Evolutionary conservation across 768 basidiomycete genomes (phyloP).

Genomic region (Xerocomellus intermedius): DNA sequence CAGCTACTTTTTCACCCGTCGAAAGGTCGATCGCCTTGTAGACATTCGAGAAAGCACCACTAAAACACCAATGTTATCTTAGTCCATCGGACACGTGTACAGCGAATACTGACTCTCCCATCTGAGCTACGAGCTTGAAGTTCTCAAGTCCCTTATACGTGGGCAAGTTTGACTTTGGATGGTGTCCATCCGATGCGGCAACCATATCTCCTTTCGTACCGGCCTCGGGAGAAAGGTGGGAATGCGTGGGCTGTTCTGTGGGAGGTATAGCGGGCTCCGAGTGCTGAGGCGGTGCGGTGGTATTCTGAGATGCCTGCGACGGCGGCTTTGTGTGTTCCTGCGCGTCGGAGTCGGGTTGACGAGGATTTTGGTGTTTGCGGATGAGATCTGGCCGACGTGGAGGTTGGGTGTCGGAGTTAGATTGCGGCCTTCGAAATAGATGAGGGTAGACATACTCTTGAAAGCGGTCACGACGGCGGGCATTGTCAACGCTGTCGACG

Average conservation of each 20-base stretch:
- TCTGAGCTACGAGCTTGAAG: constrained; percentile 75
- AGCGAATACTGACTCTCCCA: constrained; percentile 78
- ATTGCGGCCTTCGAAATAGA: constrained; percentile 6
- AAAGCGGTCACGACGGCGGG: constrained; percentile 82
- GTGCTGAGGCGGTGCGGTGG: constrained; percentile 35
- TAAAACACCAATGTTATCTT: constrained; percentile 32
- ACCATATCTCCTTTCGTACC: constrained; percentile 26
- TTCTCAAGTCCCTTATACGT: constrained; percentile 79
- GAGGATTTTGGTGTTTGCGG: constrained; percentile 68
- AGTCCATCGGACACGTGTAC: constrained; percentile 2
- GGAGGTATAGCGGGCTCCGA: constrained; percentile 37
- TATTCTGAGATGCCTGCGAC: constrained; percentile 21
- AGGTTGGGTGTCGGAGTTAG: constrained; percentile 22
- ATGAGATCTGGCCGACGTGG: constrained; percentile 59
- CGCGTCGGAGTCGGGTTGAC: constrained; percentile 36
- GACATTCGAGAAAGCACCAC: constrained; percentile 98
- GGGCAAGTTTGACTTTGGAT: constrained; percentile 79
- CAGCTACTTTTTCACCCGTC: constrained; percentile 78
- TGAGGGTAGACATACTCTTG: constrained; percentile 59
- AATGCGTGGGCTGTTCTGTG: constrained; percentile 37
- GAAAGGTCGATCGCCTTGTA: constrained; percentile 84
- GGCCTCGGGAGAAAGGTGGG: constrained; percentile 21
- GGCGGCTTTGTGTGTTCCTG: constrained; percentile 21
- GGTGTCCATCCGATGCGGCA: constrained; percentile 74
- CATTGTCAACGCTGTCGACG: constrained; percentile 40